phyloP scores from a whole-genome alignment of 1,284 basidiomycete genomes.

The Papiliotrema flavescens region DNA sequence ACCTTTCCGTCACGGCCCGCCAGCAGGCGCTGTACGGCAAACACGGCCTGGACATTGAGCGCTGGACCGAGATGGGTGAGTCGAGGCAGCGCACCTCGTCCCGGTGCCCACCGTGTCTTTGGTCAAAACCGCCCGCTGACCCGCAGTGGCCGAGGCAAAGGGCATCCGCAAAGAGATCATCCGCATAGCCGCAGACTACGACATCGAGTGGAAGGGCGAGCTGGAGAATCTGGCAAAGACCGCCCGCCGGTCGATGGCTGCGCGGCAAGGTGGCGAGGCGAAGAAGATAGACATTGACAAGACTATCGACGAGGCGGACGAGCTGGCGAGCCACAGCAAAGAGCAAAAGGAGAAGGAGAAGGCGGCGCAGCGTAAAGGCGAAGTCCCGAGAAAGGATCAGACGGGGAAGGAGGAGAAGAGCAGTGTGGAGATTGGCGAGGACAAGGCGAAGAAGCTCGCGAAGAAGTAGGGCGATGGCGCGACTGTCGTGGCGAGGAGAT shows the following conservation, averaged over 20 bases:
- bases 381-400: slow-evolving; percentile 18
- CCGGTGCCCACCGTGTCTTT: no score
- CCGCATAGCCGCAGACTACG: slow-evolving; percentile 62
- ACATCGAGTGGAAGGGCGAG: slow-evolving; percentile 50
- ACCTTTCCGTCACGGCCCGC: slow-evolving; percentile 57
- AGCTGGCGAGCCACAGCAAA: slow-evolving; percentile 33
- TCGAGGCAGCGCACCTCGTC: neutral
- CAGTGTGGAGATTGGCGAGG: slow-evolving; percentile 14
- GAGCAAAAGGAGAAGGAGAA: slow-evolving; percentile 24
- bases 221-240: slow-evolving; percentile 28
- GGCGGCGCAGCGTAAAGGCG: slow-evolving; percentile 26
- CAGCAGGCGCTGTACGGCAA: slow-evolving; percentile 58
- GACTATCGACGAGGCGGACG: slow-evolving; percentile 42
- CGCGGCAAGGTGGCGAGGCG: slow-evolving; percentile 5
- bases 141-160: slow-evolving; percentile 55
- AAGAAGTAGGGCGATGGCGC: slow-evolving; percentile 2
- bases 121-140: neutral
- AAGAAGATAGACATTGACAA: slow-evolving; percentile 37
- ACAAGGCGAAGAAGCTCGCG: slow-evolving; percentile 12
- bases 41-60: slow-evolving; percentile 62
- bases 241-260: neutral
- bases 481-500: no score
- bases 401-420: slow-evolving; percentile 16
- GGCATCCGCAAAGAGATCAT: slow-evolving; percentile 56
- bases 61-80: slow-evolving; percentile 55